Base-by-base conservation (phyloP, 2,329 filamentous ascomycete species). In the Botrytis byssoidea region DNA sequence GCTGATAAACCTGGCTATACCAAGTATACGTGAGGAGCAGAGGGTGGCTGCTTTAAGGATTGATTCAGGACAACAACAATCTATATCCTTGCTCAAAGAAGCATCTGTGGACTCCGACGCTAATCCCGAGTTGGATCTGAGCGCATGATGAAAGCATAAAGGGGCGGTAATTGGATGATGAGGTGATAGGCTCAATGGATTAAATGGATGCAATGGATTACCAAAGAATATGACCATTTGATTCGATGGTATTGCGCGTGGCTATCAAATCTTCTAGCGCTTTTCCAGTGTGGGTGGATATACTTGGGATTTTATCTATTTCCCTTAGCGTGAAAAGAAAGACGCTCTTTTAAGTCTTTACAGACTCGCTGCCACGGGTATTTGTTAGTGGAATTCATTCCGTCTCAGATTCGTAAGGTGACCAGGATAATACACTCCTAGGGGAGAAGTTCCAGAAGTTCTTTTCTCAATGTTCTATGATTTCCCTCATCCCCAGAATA, bases 351-450 rank as follows among this genome's bases (percentile, higher is more conserved):
- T 40, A 40, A 12, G 40, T 37, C 37, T 37, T 37, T 10, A 37
- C 37, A 37, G 37, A 35, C 35, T 40, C 37, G 37, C 37, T 40
- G 37, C 37, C 29, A 67, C n/a, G 18, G 32, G n/a, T 25, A 12
- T 20, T 40, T n/a, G n/a, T 40, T n/a, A 51, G 64, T 35, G 44
- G 64, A 48, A 48, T 48, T 22, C 5, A n/a, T 51, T n/a, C 44
- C 64, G 64, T 67, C 64, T 67, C 44, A 51, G 44, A 67, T 67
- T 18, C 32, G 64, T 46, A 51, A 51, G 48, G 48, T n/a, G 48
- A 51, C 48, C 6, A 3, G 25, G 44, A 35, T 16, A 10, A 63
- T 18, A 14, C 22, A 22, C 20, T 29, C 37, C 20, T 5, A 51
- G 48, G 48, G 22, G 1, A 40, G 32, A 67, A 29, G 64, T 67